Evolutionary conservation across 192 early-diverging fungal genomes (phyloP).

Genomic region (Coemansia nantahalensis): DNA sequence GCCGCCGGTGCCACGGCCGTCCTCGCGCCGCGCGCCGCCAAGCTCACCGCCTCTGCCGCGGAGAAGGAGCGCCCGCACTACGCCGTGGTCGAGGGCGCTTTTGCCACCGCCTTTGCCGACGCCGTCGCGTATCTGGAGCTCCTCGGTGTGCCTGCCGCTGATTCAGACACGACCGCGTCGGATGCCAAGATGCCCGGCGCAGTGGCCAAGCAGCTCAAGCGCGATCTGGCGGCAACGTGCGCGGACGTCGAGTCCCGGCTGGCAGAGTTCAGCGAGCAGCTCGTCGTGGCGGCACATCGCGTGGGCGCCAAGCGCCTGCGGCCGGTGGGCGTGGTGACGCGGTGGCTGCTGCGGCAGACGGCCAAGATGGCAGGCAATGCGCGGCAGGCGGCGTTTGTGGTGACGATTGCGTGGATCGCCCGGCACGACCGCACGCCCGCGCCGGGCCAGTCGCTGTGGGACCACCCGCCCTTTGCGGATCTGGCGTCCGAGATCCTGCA

Average conservation of each 20-base stretch:
- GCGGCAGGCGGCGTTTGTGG: slow-evolving; percentile 18
- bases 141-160: not conserved
- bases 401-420: slow-evolving; percentile 35
- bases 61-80: slow-evolving; percentile 17
- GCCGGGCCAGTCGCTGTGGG: slow-evolving; percentile 32
- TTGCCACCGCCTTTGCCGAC: not conserved
- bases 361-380: not conserved
- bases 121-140: not conserved
- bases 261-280: slow-evolving; percentile 8
- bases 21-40: slow-evolving; percentile 30
- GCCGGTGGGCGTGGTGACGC: slow-evolving; percentile 3
- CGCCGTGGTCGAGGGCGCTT: slow-evolving; percentile 10
- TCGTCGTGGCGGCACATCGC: not conserved
- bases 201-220: slow-evolving; percentile 1
- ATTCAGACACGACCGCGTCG: not conserved
- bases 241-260: slow-evolving; percentile 18
- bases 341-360: slow-evolving; percentile 25
- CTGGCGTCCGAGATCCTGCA: slow-evolving; percentile 34
- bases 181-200: slow-evolving; percentile 1
- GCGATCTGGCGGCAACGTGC: slow-evolving; percentile 7
- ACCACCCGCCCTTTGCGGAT: slow-evolving; percentile 5
- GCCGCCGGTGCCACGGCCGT: slow-evolving; percentile 8
- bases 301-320: not conserved
- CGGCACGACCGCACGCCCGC: slow-evolving; percentile 9
- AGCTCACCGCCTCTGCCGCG: slow-evolving; percentile 4